A percentile compares a stretch with the other conserved stretches of the same genome.
These are phyloP conservation scores for Pseudocercospora macadamiae DNA, from an alignment of 2,329 filamentous ascomycete species.

Conservation along the genomic window DNA sequence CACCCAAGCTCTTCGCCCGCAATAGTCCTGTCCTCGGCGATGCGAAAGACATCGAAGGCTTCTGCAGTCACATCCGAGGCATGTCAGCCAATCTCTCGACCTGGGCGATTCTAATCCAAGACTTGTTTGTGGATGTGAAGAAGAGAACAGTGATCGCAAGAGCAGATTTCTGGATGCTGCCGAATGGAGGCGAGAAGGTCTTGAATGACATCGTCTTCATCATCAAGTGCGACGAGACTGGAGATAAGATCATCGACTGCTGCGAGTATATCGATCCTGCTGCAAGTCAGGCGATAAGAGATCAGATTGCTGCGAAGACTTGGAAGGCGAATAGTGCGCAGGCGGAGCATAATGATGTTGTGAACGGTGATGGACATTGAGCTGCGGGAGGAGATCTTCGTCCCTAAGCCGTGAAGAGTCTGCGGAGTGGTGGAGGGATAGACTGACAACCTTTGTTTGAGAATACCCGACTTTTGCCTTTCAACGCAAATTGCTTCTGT, in stretches of 20 bases:
- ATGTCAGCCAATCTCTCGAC: conserved; percentile 20
- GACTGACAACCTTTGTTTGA: not conserved
- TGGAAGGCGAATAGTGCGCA: conserved; percentile 11
- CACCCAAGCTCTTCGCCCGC: conserved; percentile 22
- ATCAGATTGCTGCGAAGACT: conserved; percentile 19
- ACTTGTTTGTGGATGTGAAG: conserved; percentile 21
- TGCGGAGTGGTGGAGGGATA: not conserved
- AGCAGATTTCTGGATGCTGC: conserved; percentile 26
- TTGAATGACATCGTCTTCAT: conserved; percentile 25
- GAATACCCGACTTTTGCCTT: too few relatives aligned
- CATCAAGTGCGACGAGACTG: conserved; percentile 19
- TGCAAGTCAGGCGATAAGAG: conserved; percentile 21
- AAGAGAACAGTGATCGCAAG: conserved; percentile 17
- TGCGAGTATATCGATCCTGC: conserved; percentile 26
- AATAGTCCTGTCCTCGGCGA: conserved; percentile 16
- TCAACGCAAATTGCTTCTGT: too few relatives aligned
- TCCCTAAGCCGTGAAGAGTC: too few relatives aligned
- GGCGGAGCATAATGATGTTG: not conserved
- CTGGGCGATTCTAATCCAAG: conserved; percentile 21
- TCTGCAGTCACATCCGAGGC: conserved; percentile 18
- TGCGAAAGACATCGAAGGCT: conserved; percentile 23
- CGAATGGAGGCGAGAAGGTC: conserved; percentile 19
- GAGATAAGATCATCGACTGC: conserved; percentile 20
- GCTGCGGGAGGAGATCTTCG: not conserved
- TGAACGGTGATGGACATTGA: conserved; percentile 9